phyloP scores from a whole-genome alignment of 2,329 filamentous ascomycete genomes.

The Amesomyces nigricolor region DNA sequence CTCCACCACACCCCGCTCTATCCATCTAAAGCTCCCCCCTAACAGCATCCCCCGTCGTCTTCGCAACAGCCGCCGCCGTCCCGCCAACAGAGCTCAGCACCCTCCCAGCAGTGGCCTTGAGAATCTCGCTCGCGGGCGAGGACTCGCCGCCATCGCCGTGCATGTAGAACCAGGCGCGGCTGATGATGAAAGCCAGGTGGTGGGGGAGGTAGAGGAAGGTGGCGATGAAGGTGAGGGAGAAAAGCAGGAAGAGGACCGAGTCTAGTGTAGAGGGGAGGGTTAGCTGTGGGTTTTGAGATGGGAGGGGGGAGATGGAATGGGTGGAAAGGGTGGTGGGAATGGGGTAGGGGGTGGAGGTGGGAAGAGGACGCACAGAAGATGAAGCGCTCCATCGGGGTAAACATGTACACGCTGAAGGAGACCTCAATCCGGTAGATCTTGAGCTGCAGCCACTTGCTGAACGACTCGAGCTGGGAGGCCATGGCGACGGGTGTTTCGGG shows the following conservation, averaged over 20 bases:
- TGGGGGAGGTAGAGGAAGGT: conserved; percentile 89
- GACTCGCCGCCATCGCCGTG: conserved; percentile 65
- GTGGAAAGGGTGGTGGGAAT: too few species aligned
- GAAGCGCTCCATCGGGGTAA: conserved; percentile 92
- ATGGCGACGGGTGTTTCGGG: conserved; percentile 25
- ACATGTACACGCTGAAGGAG: conserved; percentile 94
- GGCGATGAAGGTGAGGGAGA: conserved; percentile 80
- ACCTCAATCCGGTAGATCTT: conserved; percentile 99
- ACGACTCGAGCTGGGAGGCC: conserved; percentile 42
- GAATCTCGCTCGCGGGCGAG: conserved; percentile 28
- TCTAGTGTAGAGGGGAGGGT: conserved; percentile 45
- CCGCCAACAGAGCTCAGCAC: conserved; percentile 33
- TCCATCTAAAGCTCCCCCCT: conserved; percentile 34
- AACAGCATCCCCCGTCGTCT: conserved; percentile 27
- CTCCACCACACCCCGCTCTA: too few species aligned
- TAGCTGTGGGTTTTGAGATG: not conserved
- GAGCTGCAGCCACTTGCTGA: conserved; percentile 81
- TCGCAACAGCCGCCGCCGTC: conserved; percentile 31
- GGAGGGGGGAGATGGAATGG: not conserved
- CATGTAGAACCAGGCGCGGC: conserved; percentile 91
- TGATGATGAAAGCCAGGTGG: conserved; percentile 75
- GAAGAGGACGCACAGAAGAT: conserved; percentile 76
- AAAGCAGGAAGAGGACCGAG: conserved; percentile 84
- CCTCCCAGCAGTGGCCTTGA: not conserved
- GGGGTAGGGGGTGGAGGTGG: too few species aligned